These are phyloP conservation scores for Mortierella sp. DNA, from an alignment of 371 early-diverging fungal species.

Conservation along the genomic window DNA sequence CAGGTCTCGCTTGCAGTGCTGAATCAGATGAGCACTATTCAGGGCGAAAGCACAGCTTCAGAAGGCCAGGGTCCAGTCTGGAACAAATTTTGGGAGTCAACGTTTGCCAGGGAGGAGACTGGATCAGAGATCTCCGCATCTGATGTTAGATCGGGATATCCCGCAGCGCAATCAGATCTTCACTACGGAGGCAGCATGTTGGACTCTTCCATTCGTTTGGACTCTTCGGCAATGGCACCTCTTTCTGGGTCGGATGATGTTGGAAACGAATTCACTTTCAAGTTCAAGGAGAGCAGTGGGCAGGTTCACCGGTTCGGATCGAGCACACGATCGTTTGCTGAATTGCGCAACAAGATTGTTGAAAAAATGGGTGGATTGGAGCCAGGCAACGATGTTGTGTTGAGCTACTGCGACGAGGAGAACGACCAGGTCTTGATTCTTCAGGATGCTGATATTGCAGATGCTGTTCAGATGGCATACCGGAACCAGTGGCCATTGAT, in stretches of 20 bases:
- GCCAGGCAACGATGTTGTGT: conserved; percentile 57
- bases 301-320: conserved; percentile 85
- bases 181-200: conserved; percentile 40
- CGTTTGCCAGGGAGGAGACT: conserved; percentile 61
- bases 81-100: conserved; percentile 70
- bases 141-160: conserved; percentile 39
- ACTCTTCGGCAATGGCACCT: conserved; percentile 60
- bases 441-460: conserved; percentile 75
- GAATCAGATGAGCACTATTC: conserved; percentile 70
- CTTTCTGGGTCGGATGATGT: conserved; percentile 56
- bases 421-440: conserved; percentile 79
- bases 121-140: conserved; percentile 66
- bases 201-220: conserved; percentile 34
- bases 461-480: conserved; percentile 82
- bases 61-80: conserved; percentile 66
- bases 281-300: conserved; percentile 78
- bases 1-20: conserved; percentile 85
- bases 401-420: conserved; percentile 87
- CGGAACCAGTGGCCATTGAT: conserved; percentile 59
- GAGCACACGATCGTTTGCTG: conserved; percentile 60
- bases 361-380: conserved; percentile 67
- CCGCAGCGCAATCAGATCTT: conserved; percentile 54
- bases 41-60: conserved; percentile 44
- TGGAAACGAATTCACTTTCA: conserved; percentile 80
- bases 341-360: conserved; percentile 66